These are phyloP conservation scores for Amaranthus cruentus DNA, from an alignment of 148 eudicot genomes.

Conservation along the genomic window DNA sequence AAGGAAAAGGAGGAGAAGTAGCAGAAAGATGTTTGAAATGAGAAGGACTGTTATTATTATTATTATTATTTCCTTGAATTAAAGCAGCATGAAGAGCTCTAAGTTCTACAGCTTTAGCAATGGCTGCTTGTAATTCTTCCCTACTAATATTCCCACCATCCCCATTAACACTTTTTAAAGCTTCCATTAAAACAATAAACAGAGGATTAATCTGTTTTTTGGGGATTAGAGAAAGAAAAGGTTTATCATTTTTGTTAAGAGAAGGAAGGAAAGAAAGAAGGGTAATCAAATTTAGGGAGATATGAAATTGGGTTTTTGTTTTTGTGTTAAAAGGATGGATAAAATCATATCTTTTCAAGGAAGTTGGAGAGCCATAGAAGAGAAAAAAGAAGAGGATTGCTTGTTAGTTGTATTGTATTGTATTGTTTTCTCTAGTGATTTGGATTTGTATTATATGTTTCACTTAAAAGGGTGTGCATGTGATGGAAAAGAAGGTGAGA, in stretches of 20 bases:
- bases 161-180: conserved; percentile 16
- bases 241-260: background rate
- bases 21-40: conserved; percentile 37
- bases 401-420: conserved; percentile 3
- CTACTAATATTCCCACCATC: conserved; percentile 26
- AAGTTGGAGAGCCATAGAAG: conserved; percentile 34
- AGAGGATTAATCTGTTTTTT: conserved; percentile 13
- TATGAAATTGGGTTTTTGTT: conserved; percentile 30
- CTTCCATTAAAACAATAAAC: conserved; percentile 33
- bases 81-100: conserved; percentile 84
- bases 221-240: conserved; percentile 15
- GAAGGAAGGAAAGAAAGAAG: conserved; percentile 16
- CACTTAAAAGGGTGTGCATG: conserved; percentile 31
- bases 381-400: conserved; percentile 13
- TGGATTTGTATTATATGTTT: conserved; percentile 28
- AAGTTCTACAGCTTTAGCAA: conserved; percentile 81
- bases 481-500: conserved; percentile 27
- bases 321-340: conserved; percentile 8
- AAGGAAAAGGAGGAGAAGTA: conserved; percentile 39
- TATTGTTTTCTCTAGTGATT: conserved; percentile 8
- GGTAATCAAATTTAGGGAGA: conserved; percentile 18
- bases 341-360: conserved; percentile 36
- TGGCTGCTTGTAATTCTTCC: conserved; percentile 61
- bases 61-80: conserved; percentile 30
- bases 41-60: conserved; percentile 30